Base-by-base conservation (phyloP, 352 stramenopile species). In the Detonula confervacea region DNA sequence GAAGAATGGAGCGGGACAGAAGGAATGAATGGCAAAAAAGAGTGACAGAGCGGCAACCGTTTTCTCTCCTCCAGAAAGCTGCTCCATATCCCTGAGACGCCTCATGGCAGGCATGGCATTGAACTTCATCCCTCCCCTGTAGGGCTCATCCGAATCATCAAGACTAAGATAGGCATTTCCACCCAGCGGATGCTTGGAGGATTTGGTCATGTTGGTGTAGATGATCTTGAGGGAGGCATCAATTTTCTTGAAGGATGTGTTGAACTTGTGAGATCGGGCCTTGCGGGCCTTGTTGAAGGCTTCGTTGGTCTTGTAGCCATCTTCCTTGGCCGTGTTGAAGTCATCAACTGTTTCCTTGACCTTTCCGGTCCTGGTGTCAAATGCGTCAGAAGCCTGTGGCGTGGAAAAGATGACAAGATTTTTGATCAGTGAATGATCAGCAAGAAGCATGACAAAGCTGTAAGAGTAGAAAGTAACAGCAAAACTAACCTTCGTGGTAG, bases 101-200 rank as follows among this genome's bases (percentile, higher is more conserved):
- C 99, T 99, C 94, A 98, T 98, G 2, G 98, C 97, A 22, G 97
- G 97, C 97, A 99, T 99, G 0, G 97, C 98, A 74, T 97, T 99
- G 94, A 99, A 99, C 90, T 98, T 99, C 80, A 99, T 96, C 6
- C 97, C 97, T 56, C 94, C 96, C n/a, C 98, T 81, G 80, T 98
- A 99, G 20, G 98, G 97, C 74, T 99, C 97, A 66, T 97, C 92
- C 2, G 83, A 86, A 67, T 96, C 91, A 56, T 95, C 86, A 0
- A 95, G 76, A 87, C 83, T 92, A 2, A 96, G 79, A 65, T 93
- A 95, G 1, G 94, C 95, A 76, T 95, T 95, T 39, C 95, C 94
- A 63, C 94, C 94, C 0, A 99, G 81, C 16, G 96, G 96, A 83
- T 99, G 97, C 84, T 98, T 99, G 20, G 92, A 97, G 61, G 95